Evolutionary conservation across 345 rosid species (phyloP), one percentile per base, ranked within the genome.

Genomic region (Hypericum perforatum): DNA sequence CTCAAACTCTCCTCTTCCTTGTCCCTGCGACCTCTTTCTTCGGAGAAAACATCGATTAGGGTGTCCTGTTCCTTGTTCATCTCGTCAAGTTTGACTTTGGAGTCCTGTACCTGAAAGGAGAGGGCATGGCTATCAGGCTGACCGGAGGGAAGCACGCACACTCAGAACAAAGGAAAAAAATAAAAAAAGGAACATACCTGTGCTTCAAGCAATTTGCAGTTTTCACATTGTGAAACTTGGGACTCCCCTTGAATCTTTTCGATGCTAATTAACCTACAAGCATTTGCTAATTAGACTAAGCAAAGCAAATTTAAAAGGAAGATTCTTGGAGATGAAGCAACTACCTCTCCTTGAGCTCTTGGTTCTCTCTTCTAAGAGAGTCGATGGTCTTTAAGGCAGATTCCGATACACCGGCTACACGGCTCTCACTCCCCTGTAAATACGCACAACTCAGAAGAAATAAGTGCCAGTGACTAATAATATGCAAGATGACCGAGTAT

Each of bases 21-120:
- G 9, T 68, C 67, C 54, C 57, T 55, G n/a, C 46, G 46, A 11
- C 1, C 45, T 68, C 67, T 66, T 60, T 82, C 82, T 11, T 66
- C 71, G 37, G 45, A 66, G 9, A 74, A 14, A 29, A 67, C 41
- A 10, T 55, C 49, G 10, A 50, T 12, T 37, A 67, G 54, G 11
- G 32, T 8, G 0, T 45, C 41, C 11, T 49, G 29, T 57, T 57
- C 54, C 43, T 16, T 13, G 45, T 51, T 43, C 58, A 52, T 64
- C 37, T 16, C 52, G 12, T 12, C 53, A 16, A 70, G 61, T 74
- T 56, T 52, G n/a, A 29, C 37, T 51, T n/a, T 9, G 51, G 43
- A 36, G 50, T 70, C 64, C 29, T 57, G 42, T 11, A 77, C 68
- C 81, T 77, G 73, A 38, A 44, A 8, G 39, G 13, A 52, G 9